Percentiles rank a stretch among this genome's conserved stretches.
Evolutionary conservation across 768 basidiomycete species (phyloP).

Genomic region (Gymnopilus junonius): DNA sequence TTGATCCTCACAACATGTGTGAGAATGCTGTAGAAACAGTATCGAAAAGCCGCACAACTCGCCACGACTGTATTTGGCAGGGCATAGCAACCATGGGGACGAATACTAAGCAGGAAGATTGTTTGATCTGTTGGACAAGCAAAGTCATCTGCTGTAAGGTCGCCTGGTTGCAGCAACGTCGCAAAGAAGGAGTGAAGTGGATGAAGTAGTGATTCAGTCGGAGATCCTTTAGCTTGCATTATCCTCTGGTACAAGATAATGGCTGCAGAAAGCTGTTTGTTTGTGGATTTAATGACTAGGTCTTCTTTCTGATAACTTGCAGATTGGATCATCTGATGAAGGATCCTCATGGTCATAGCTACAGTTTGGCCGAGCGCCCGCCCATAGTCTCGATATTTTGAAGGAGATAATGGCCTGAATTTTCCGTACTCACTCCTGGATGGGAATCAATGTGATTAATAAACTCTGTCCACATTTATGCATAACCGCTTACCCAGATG

Average conservation of each 20-base stretch:
- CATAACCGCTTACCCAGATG: not conserved
- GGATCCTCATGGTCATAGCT: not conserved
- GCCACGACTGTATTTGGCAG: not conserved
- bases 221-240: not conserved
- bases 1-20: not conserved
- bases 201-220: not conserved
- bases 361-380: not conserved
- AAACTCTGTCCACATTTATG: not conserved
- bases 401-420: not conserved
- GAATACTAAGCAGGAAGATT: not conserved
- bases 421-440: not conserved
- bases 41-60: not conserved
- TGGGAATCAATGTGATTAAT: not conserved
- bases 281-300: not conserved
- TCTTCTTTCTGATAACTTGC: not conserved
- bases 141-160: not conserved
- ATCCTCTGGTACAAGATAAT: not conserved
- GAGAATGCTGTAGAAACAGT: not conserved
- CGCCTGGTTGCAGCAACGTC: not conserved
- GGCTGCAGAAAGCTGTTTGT: not conserved
- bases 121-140: not conserved
- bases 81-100: not conserved
- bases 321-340: not conserved
- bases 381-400: not conserved
- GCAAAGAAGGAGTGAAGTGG: not conserved